Evolutionary conservation across 352 stramenopile genomes (phyloP).

Genomic region (Globisporangium cylindrosporum): DNA sequence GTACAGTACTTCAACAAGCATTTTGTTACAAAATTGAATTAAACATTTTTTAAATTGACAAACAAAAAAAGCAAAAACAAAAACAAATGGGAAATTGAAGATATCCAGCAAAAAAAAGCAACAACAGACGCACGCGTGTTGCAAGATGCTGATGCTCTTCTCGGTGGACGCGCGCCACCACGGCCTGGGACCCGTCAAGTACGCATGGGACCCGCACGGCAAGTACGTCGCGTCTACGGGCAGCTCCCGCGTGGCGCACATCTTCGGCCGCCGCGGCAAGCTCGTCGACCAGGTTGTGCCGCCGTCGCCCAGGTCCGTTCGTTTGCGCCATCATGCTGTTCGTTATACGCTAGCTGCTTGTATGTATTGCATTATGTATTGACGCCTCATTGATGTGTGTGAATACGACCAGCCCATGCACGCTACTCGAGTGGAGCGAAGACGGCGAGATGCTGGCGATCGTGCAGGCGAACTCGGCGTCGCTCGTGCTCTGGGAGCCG

Average conservation of each 20-base stretch:
- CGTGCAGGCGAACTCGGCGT: slow-evolving; percentile 69
- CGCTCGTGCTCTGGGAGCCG: slow-evolving; percentile 71
- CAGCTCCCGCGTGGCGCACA: slow-evolving; percentile 69
- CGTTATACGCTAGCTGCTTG: no score
- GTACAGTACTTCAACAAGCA: no score
- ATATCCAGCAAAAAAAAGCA: not conserved
- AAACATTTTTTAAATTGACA: no score
- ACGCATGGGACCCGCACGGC: slow-evolving; percentile 75
- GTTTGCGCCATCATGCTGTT: not conserved
- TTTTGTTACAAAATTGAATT: no score
- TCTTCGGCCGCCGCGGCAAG: slow-evolving; percentile 67
- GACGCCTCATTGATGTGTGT: not conserved
- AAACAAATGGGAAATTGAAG: not conserved
- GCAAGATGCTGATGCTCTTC: slow-evolving; percentile 76
- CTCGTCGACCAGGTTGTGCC: slow-evolving; percentile 80
- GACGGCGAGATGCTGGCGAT: slow-evolving; percentile 67
- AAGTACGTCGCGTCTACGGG: slow-evolving; percentile 77
- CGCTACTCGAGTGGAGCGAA: slow-evolving; percentile 72
- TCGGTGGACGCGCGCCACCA: slow-evolving; percentile 77
- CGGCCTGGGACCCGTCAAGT: slow-evolving; percentile 66
- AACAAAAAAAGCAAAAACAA: not conserved
- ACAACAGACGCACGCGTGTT: not conserved
- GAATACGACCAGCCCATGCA: slow-evolving; percentile 43
- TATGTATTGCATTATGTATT: no score
- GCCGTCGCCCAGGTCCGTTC: slow-evolving; percentile 54